Evolutionary conservation across 169 alveolate species (phyloP).

Genomic region (Plasmodium relictum): DNA sequence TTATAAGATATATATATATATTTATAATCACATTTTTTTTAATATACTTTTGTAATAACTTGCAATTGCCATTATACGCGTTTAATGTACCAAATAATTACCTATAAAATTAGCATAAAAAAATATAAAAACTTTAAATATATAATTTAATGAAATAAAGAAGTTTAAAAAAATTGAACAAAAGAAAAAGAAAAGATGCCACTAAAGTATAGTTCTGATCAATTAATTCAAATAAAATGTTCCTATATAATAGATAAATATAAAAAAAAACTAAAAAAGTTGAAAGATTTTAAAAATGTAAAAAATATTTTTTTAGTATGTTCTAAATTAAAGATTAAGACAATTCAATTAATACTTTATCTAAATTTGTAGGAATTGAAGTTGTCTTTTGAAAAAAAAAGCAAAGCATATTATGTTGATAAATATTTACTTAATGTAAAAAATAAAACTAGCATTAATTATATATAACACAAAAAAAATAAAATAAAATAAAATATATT

Average conservation of each 20-base stretch:
- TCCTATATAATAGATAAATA: conserved; percentile 74
- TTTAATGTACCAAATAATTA: neutral
- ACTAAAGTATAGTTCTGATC: conserved; percentile 2
- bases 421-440: conserved; percentile 60
- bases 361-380: conserved; percentile 28
- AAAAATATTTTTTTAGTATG: neutral
- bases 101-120: neutral
- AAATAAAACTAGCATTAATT: neutral
- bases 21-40: too few species aligned
- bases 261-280: conserved; percentile 49
- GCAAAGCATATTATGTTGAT: conserved; percentile 34
- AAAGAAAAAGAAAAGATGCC: conserved; percentile 35
- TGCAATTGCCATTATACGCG: too few species aligned
- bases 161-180: too few species aligned
- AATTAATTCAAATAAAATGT: conserved; percentile 64
- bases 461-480: neutral
- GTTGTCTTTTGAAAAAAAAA: conserved; percentile 40
- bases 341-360: neutral
- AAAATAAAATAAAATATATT: neutral
- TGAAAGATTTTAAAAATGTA: conserved; percentile 61
- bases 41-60: too few species aligned
- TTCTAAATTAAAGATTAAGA: neutral
- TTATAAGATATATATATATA: too few species aligned
- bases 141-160: neutral
- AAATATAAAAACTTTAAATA: too few species aligned